Base-by-base conservation (phyloP, 805 yeast species). In the Hanseniaspora lindneri region DNA sequence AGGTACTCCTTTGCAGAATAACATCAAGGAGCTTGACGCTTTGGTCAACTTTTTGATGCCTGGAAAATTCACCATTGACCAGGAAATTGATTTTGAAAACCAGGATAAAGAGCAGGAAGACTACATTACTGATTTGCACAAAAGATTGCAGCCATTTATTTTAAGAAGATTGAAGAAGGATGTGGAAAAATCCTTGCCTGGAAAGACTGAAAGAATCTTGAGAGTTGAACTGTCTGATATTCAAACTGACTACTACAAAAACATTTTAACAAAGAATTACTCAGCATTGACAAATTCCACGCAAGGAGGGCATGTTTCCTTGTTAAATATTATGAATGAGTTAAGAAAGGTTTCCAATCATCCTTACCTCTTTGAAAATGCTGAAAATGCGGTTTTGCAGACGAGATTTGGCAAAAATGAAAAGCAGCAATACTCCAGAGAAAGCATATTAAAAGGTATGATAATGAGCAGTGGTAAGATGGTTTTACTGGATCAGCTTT, bases 401-500 rank as follows among this genome's bases (percentile, higher is more conserved):
- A 68, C 79, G 13, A 79, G 79, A 52, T 79, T 79, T 29, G 80
- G 80, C 19, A 44, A 24, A 32, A 33, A 29, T 30, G 42, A 36
- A 37, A 74, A 73, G 36, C 70, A 73, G 34, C 61, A 62, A 36
- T 66, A 70, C 27, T 71, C 87, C 1, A 74, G 96, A 52, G 96
- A 89, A 56, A 84, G 79, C 55, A 73, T 83, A 19, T 66, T 92
- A 35, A 77, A 87, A 60, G 99, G 98, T 14, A 69, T 92, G 70
- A 84, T 92, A 54, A 92, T 92, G 98, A 84, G 94, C 16, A 84
- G 95, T 7, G 99, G 99, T 58, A 92, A 92, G 62, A 92, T 92
- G 98, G 99, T 92, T 6, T 71, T 92, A 41, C 69, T 92, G 44
- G 99, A 92, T 66, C 88, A 92, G 63, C 69, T 92, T 34, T 72